phyloP scores from a whole-genome alignment of 2,329 filamentous ascomycete genomes.

The Verticillium tricorpus region DNA sequence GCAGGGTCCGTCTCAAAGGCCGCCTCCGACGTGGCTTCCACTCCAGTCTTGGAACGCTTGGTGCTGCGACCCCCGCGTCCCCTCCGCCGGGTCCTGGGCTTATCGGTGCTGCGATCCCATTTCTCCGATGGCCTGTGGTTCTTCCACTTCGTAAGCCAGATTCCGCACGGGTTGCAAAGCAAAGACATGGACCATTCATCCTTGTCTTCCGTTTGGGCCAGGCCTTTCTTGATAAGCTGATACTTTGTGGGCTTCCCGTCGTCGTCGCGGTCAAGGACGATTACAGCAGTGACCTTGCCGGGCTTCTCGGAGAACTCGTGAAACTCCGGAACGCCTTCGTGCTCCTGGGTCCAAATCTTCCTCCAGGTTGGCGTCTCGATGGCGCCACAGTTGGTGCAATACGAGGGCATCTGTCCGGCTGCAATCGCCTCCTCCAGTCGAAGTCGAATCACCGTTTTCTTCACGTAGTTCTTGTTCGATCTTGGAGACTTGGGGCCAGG shows the following conservation, averaged over 20 bases:
- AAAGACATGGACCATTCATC: conserved; percentile 65
- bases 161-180: conserved; percentile 90
- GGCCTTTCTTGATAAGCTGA: conserved; percentile 72
- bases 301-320: conserved; percentile 70
- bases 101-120: conserved; percentile 66
- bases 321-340: conserved; percentile 48
- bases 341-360: conserved; percentile 79
- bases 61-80: conserved; percentile 20
- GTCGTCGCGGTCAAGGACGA: conserved; percentile 58
- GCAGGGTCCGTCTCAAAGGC: conserved; percentile 46
- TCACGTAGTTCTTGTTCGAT: conserved; percentile 59
- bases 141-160: conserved; percentile 90
- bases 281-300: conserved; percentile 70
- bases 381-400: conserved; percentile 87
- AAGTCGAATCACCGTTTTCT: conserved; percentile 58
- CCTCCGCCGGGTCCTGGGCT: conserved; percentile 31
- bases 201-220: conserved; percentile 59
- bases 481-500: conserved; percentile 38
- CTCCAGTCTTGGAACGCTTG: conserved; percentile 41
- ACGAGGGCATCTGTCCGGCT: conserved; percentile 81
- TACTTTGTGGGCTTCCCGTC: conserved; percentile 61
- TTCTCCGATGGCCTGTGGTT: conserved; percentile 76
- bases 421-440: conserved; percentile 60
- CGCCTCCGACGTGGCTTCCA: conserved; percentile 27
- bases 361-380: conserved; percentile 97